A percentile compares a stretch with the other conserved stretches of the same genome.
Conservation (phyloP, 208 protist genomes). For the Trypanosoma brucei region DNA sequence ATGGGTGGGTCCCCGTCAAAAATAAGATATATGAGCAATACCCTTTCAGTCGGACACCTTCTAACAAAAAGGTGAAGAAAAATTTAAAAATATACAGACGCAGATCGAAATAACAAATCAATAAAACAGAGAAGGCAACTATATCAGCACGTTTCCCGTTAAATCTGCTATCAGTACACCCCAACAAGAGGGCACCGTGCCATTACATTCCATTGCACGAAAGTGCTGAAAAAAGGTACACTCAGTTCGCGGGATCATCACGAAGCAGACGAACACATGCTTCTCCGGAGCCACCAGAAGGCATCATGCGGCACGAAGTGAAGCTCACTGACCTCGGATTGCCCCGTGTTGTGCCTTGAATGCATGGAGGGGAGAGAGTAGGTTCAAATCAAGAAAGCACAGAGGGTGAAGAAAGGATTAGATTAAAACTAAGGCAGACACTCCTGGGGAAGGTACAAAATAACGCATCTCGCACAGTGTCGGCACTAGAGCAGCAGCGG, state of each 20-base stretch:
- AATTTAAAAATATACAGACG: too few relatives aligned
- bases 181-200: conserved; percentile 10
- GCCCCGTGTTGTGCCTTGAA: conserved; percentile 24
- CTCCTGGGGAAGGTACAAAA: too few relatives aligned
- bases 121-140: too few relatives aligned
- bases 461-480: conserved; percentile 15
- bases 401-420: too few relatives aligned
- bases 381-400: background rate
- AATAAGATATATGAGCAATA: too few relatives aligned
- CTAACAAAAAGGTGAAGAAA: too few relatives aligned
- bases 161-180: conserved; percentile 4
- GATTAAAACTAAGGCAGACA: too few relatives aligned
- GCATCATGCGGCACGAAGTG: conserved; percentile 28
- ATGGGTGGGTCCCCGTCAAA: too few relatives aligned
- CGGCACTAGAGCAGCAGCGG: conserved; percentile 5
- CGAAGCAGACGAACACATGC: background rate
- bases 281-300: conserved; percentile 67
- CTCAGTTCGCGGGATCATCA: conserved; percentile 23
- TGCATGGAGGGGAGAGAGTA: background rate
- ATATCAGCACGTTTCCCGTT: too few relatives aligned
- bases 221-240: conserved; percentile 26
- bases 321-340: conserved; percentile 51
- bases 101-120: too few relatives aligned
- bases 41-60: too few relatives aligned
- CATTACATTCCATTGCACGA: conserved; percentile 18